Evolutionary conservation across 192 early-diverging fungal genomes (phyloP), one percentile per base, ranked within the genome.

Genomic region (Diversispora epigaea): DNA sequence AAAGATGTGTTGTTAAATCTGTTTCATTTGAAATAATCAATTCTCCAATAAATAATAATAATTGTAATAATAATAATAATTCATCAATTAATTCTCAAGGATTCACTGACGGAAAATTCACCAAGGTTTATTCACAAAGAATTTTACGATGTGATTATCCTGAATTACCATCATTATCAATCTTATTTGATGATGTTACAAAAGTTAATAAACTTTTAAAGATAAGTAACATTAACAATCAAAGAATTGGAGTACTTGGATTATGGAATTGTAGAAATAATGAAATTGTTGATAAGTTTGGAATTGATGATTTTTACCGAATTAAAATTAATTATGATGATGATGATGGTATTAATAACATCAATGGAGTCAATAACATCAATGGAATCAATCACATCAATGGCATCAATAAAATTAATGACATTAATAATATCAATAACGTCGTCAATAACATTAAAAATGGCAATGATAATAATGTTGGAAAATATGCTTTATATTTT

Each of bases 101-200:
- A 32, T 15, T 44, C 9, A 43, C 7, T 12, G 43, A 64, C 62
- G n/a, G n/a, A 64, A 41, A 44, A 64, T 64, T 32, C 47, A 50
- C 10, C 17, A 69, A 45, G 3, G 32, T 32, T 7, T 44, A 43
- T 4, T 19, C 54, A 40, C 19, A 57, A 5, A 55, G 39, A 65
- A 64, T 81, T 19, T 47, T 81, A 10, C 12, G 77, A 32, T 70
- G 43, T n/a, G 19, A 81, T 6, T 32, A 63, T 32, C 62, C 70
- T 1, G 63, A 76, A 14, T 40, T 69, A 15, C 63, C 71, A 21
- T 66, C 76, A 32, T 32, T 75, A 10, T 21, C 22, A n/a, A 69
- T 32, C 41, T 60, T 80, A 74, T 80, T 80, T 64, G 10, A 32
- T 40, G 63, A 80, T 50, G 43, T 65, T 15, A 77, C 64, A 44